Evolutionary conservation across 2,329 filamentous ascomycete species (phyloP).

Genomic region (Scytalidium sp.): DNA sequence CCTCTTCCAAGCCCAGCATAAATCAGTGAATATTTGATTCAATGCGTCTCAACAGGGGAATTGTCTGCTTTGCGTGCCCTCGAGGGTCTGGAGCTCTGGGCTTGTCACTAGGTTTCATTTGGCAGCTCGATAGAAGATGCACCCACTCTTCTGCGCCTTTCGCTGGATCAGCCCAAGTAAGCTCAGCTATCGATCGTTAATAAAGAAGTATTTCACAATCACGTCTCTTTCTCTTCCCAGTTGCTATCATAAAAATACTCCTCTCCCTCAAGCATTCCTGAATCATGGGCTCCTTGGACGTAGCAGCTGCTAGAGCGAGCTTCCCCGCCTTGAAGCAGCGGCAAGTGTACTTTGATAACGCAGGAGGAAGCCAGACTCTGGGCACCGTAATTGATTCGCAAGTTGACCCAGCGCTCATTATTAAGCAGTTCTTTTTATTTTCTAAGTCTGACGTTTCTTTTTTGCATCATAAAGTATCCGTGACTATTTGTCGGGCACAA

Average conservation of each 20-base stretch:
- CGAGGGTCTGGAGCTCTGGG: too few relatives aligned
- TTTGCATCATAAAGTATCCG: conserved; percentile 53
- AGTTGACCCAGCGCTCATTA: conserved; percentile 22
- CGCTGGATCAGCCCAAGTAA: not conserved
- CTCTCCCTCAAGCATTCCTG: not conserved
- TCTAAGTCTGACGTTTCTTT: conserved; percentile 4
- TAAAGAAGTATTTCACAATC: too few relatives aligned
- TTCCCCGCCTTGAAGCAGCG: conserved; percentile 68
- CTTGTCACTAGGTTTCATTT: not conserved
- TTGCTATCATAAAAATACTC: not conserved
- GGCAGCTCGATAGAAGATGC: not conserved
- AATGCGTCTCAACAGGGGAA: not conserved
- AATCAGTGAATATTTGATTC: too few relatives aligned
- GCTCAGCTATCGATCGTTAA: too few relatives aligned
- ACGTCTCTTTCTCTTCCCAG: not conserved
- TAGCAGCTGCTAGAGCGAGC: conserved; percentile 51
- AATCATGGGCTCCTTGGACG: conserved; percentile 43
- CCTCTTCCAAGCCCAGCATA: too few relatives aligned
- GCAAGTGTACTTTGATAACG: conserved; percentile 76
- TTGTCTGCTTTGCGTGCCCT: not conserved
- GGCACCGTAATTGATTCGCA: conserved; percentile 65
- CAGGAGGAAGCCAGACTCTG: conserved; percentile 70
- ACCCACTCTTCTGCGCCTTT: not conserved
- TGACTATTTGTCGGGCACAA: conserved; percentile 63
- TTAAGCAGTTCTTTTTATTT: not conserved